Evolutionary conservation across 2,329 filamentous ascomycete species (phyloP).

Genomic region (Aspergillus hiratsukae): DNA sequence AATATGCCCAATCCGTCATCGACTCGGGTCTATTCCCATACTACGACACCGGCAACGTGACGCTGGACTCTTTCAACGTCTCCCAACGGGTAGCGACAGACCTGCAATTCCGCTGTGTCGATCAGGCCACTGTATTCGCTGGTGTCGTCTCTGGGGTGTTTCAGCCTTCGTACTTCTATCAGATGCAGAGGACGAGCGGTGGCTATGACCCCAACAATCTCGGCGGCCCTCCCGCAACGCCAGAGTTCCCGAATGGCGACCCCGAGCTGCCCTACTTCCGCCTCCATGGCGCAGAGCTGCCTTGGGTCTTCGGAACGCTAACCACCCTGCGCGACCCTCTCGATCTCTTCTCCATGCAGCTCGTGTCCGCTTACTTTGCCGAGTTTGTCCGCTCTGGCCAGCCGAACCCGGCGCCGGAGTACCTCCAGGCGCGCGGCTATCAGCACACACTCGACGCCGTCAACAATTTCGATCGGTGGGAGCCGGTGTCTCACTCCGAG

Average conservation of each 20-base stretch:
- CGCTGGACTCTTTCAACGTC: slow-evolving; percentile 53
- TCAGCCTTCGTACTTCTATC: slow-evolving; percentile 52
- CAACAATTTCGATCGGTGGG: slow-evolving; percentile 27
- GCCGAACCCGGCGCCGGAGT: slow-evolving; percentile 48
- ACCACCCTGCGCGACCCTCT: slow-evolving; percentile 47
- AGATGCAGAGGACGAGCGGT: slow-evolving; percentile 53
- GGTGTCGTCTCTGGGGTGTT: slow-evolving; percentile 45
- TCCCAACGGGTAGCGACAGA: slow-evolving; percentile 55
- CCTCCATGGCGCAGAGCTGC: slow-evolving; percentile 53
- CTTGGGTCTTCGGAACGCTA: slow-evolving; percentile 52
- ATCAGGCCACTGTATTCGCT: slow-evolving; percentile 53
- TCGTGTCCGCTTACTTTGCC: slow-evolving; percentile 47
- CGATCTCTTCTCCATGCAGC: slow-evolving; percentile 46
- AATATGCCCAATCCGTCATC: slow-evolving; percentile 41
- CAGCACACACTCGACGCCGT: slow-evolving; percentile 39
- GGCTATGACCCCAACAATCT: slow-evolving; percentile 51
- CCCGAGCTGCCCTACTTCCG: slow-evolving; percentile 47
- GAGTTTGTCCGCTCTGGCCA: slow-evolving; percentile 49
- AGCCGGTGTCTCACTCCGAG: slow-evolving; percentile 5
- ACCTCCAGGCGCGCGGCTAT: slow-evolving; percentile 47
- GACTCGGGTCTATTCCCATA: slow-evolving; percentile 49
- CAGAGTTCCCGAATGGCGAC: slow-evolving; percentile 41
- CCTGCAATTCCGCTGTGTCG: slow-evolving; percentile 54
- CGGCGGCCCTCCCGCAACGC: slow-evolving; percentile 40
- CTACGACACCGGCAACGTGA: slow-evolving; percentile 45